A percentile compares a stretch with the other conserved stretches of the same genome.
Evolutionary conservation across 1,284 basidiomycete species (phyloP).

Genomic region (Heterobasidion parviporum): DNA sequence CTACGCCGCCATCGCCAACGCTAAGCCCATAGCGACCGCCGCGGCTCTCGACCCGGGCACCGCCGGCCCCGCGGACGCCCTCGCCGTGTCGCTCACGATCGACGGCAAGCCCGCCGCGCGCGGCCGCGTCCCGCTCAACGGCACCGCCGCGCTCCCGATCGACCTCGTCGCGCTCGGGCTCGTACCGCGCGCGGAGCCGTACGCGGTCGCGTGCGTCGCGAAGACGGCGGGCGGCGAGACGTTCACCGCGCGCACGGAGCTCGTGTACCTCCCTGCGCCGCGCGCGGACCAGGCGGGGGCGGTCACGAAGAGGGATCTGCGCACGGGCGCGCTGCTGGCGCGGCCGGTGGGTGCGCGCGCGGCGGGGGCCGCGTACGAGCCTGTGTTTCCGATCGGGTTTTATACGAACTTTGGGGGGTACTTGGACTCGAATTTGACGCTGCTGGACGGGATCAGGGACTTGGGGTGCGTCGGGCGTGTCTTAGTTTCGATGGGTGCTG

Average conservation of each 20-base stretch:
- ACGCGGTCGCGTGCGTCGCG: conserved; percentile 45
- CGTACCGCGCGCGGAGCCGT: conserved; percentile 35
- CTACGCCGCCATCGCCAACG: conserved; percentile 36
- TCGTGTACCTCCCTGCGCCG: conserved; percentile 56
- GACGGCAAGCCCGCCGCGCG: conserved; percentile 31
- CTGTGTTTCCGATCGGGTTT: conserved; percentile 66
- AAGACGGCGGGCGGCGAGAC: conserved; percentile 28
- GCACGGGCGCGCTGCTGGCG: conserved; percentile 60
- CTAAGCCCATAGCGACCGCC: conserved; percentile 30
- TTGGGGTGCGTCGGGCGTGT: conserved; percentile 43
- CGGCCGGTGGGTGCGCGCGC: conserved; percentile 38
- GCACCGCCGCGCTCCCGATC: conserved; percentile 41
- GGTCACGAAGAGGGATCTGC: conserved; percentile 63
- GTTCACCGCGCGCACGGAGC: conserved; percentile 32
- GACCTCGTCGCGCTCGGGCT: conserved; percentile 38
- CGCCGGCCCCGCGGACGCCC: conserved; percentile 12
- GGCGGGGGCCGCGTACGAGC: conserved; percentile 29
- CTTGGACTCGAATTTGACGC: conserved; percentile 37
- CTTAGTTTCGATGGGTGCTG: background rate
- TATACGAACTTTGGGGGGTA: conserved; percentile 63
- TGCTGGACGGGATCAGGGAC: conserved; percentile 46
- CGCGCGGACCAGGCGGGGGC: conserved; percentile 22
- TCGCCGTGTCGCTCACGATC: conserved; percentile 30
- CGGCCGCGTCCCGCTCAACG: conserved; percentile 43
- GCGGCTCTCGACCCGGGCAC: conserved; percentile 15